phyloP scores from a whole-genome alignment of 192 early-diverging fungal species.

The Entomortierella beljakovae region DNA sequence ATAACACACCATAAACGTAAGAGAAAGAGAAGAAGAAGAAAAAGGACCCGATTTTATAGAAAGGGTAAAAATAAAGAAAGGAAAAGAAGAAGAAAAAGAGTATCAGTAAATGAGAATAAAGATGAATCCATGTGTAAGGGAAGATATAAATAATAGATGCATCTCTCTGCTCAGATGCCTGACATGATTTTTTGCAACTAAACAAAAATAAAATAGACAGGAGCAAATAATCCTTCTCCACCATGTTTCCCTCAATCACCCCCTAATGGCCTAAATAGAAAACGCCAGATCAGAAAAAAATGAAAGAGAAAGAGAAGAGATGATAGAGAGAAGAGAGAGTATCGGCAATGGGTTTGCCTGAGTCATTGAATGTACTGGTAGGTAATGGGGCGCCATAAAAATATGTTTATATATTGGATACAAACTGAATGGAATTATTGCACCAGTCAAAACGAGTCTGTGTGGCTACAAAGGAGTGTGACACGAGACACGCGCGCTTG shows the following conservation, averaged over 20 bases:
- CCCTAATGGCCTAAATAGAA: not conserved
- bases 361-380: no score
- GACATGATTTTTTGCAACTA: not conserved
- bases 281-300: no score
- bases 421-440: no score
- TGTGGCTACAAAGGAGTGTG: no score
- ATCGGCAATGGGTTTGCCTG: no score
- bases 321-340: not conserved
- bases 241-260: not conserved
- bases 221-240: not conserved
- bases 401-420: no score
- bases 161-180: slow-evolving; percentile 2
- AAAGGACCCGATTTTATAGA: not conserved
- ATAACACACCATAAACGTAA: not conserved
- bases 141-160: slow-evolving; percentile 10
- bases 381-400: no score
- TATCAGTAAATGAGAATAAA: no score
- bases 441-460: no score
- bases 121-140: no score
- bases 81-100: not conserved
- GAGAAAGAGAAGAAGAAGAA: no score
- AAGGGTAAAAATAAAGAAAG: not conserved
- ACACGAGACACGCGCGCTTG: no score
- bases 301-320: not conserved
- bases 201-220: not conserved